These are phyloP conservation scores for Ophiostoma perfectum DNA, from an alignment of 2,329 filamentous ascomycete genomes.

Conservation along the genomic window DNA sequence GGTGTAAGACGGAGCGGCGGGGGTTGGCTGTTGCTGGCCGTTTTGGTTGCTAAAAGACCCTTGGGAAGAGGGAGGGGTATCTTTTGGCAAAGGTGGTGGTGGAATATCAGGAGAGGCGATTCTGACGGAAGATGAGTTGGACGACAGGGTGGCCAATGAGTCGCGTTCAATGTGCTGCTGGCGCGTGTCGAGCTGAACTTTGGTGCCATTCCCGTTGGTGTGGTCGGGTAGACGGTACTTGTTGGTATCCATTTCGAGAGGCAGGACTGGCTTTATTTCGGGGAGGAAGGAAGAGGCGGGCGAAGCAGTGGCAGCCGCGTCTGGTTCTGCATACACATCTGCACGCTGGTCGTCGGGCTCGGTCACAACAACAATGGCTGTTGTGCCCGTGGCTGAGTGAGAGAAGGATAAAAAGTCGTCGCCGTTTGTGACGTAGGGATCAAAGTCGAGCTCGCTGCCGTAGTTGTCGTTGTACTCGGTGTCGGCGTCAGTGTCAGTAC, in stretches of 20 bases:
- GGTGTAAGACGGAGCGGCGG: slow-evolving; percentile 29
- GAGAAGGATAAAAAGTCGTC: not conserved
- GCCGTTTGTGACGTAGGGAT: slow-evolving; percentile 6
- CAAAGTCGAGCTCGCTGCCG: slow-evolving; percentile 13
- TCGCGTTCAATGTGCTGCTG: slow-evolving; percentile 54
- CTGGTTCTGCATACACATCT: not conserved
- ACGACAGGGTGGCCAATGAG: slow-evolving; percentile 7
- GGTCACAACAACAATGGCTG: slow-evolving; percentile 20
- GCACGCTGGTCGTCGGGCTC: slow-evolving; percentile 16
- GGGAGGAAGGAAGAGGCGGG: slow-evolving; percentile 38
- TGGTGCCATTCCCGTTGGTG: slow-evolving; percentile 61
- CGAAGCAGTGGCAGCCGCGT: slow-evolving; percentile 13
- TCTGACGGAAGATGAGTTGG: slow-evolving; percentile 2
- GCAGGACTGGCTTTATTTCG: slow-evolving; percentile 47
- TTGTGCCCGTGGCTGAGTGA: not conserved
- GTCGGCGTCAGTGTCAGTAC: slow-evolving; percentile 24
- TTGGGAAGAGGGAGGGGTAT: slow-evolving; percentile 42
- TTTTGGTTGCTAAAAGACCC: not conserved
- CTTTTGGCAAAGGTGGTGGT: slow-evolving; percentile 48
- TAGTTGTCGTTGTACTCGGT: slow-evolving; percentile 28
- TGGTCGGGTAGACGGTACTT: slow-evolving; percentile 71
- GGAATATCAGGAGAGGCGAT: slow-evolving; percentile 29
- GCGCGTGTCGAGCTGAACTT: slow-evolving; percentile 53
- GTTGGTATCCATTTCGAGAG: slow-evolving; percentile 62
- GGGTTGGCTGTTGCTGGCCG: slow-evolving; percentile 12